Evolutionary conservation across 768 basidiomycete species (phyloP).

Genomic region (Boletus rex-veris): DNA sequence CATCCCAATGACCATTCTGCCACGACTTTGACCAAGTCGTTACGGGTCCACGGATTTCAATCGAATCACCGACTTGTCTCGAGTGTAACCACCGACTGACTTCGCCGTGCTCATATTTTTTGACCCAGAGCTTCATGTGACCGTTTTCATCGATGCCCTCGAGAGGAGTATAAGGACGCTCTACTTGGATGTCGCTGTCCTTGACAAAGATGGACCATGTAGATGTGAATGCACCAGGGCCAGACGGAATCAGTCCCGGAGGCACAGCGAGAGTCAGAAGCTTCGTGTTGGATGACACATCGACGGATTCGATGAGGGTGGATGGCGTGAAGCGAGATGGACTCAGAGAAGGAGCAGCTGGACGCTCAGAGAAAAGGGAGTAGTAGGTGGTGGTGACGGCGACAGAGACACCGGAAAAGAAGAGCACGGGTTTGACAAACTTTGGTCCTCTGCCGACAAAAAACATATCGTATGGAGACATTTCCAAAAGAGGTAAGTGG

Average conservation of each 20-base stretch:
- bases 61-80: slow-evolving; percentile 57
- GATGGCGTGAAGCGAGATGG: slow-evolving; percentile 54
- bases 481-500: slow-evolving; percentile 17
- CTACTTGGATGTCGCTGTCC: slow-evolving; percentile 86
- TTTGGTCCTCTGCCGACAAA: neutral
- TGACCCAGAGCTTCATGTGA: slow-evolving; percentile 75
- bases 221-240: slow-evolving; percentile 31
- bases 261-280: slow-evolving; percentile 62
- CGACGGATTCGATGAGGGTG: slow-evolving; percentile 51
- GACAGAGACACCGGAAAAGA: slow-evolving; percentile 38
- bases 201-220: slow-evolving; percentile 82
- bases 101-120: slow-evolving; percentile 73
- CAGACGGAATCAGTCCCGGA: slow-evolving; percentile 34
- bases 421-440: slow-evolving; percentile 17
- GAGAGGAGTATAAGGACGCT: slow-evolving; percentile 81
- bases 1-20: slow-evolving; percentile 65
- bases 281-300: slow-evolving; percentile 56
- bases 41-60: slow-evolving; percentile 77
- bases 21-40: slow-evolving; percentile 52
- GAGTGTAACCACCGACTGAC: slow-evolving; percentile 82
- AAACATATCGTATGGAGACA: slow-evolving; percentile 11
- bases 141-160: slow-evolving; percentile 66
- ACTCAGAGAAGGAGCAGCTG: slow-evolving; percentile 38
- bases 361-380: slow-evolving; percentile 44
- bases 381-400: slow-evolving; percentile 49